phyloP scores from a whole-genome alignment of 192 early-diverging fungal species.

The Linnemannia zychae region DNA sequence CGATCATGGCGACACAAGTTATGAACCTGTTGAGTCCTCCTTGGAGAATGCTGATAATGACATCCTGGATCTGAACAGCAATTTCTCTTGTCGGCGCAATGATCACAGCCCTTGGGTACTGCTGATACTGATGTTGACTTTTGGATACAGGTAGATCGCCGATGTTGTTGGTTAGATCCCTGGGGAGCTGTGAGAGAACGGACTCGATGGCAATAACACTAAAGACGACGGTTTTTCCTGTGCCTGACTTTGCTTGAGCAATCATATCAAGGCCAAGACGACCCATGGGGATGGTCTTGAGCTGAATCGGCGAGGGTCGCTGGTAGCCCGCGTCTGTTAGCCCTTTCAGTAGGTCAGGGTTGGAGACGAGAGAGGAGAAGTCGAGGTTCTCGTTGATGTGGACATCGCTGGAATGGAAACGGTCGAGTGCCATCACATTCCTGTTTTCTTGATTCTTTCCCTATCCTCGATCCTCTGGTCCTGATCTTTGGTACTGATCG shows the following conservation, averaged over 20 bases:
- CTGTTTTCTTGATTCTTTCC: neutral
- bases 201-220: constrained; percentile 67
- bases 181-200: constrained; percentile 54
- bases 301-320: constrained; percentile 74
- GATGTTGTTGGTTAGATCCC: neutral
- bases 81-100: constrained; percentile 75
- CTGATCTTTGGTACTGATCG: neutral
- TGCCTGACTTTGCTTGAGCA: constrained; percentile 88
- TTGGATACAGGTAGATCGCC: neutral
- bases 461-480: neutral
- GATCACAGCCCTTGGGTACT: constrained; percentile 60
- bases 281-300: constrained; percentile 72
- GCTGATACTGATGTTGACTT: constrained; percentile 19
- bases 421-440: constrained; percentile 38
- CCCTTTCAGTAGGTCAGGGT: constrained; percentile 58
- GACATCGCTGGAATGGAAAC: constrained; percentile 63
- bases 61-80: constrained; percentile 71
- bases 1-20: constrained; percentile 66
- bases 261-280: constrained; percentile 78
- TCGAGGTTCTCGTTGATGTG: constrained; percentile 68
- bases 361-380: constrained; percentile 63
- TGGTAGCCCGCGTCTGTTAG: constrained; percentile 64
- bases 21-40: constrained; percentile 29
- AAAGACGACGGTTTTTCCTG: constrained; percentile 70
- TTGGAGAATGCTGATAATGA: constrained; percentile 59